phyloP scores from a whole-genome alignment of 768 basidiomycete genomes.

The Tricholoma matsutake region DNA sequence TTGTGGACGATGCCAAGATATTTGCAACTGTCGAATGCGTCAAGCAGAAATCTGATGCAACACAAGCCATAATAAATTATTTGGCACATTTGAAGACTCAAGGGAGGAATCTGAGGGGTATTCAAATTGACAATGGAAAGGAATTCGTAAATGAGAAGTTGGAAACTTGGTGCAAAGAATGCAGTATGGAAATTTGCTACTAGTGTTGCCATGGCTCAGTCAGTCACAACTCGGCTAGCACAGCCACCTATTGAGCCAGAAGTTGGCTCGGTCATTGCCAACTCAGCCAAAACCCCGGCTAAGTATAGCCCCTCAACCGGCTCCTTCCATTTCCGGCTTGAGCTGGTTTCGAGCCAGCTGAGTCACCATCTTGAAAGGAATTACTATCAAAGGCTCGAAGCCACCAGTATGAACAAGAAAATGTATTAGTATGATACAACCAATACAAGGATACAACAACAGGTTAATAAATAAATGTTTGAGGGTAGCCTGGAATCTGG shows the following conservation, averaged over 20 bases:
- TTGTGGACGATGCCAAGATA: too few species aligned
- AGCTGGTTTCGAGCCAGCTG: neutral
- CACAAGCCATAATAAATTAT: too few species aligned
- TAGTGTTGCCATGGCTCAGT: too few species aligned
- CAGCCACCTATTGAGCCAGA: neutral
- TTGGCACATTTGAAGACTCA: too few species aligned
- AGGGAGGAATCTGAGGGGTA: too few species aligned
- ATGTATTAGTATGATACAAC: neutral
- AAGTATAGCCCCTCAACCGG: neutral
- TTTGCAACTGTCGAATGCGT: too few species aligned
- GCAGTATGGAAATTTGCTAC: too few species aligned
- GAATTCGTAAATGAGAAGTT: too few species aligned
- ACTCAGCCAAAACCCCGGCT: neutral
- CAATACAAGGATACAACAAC: neutral
- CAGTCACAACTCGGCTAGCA: neutral
- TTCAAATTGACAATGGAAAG: too few species aligned
- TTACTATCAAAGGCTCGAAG: neutral
- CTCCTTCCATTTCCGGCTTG: neutral
- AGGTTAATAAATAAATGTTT: neutral
- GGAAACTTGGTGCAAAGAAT: too few species aligned
- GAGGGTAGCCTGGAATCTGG: neutral
- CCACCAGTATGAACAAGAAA: neutral
- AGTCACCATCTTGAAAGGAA: neutral
- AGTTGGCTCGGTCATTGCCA: neutral
- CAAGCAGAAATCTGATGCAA: too few species aligned